phyloP scores from a whole-genome alignment of 805 yeast genomes.

The Cyberlindnera saturnus region DNA sequence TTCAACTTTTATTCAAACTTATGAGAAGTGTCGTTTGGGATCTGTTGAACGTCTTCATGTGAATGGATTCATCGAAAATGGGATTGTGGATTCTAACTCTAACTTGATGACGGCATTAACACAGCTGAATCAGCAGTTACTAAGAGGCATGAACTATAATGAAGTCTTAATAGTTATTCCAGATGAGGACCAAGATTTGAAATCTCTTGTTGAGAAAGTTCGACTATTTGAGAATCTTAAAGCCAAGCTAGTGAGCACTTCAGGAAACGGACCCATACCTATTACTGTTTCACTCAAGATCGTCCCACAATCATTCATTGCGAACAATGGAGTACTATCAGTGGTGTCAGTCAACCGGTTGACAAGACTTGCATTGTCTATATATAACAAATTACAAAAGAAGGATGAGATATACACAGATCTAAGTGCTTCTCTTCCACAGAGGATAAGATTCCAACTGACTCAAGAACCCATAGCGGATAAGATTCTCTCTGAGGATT shows the following conservation, averaged over 20 bases:
- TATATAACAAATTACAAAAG: conserved; percentile 54
- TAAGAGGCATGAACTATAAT: conserved; percentile 2
- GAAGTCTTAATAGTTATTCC: conserved; percentile 17
- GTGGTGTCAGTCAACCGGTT: conserved; percentile 30
- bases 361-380: conserved; percentile 41
- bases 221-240: conserved; percentile 43
- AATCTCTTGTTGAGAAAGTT: conserved; percentile 42
- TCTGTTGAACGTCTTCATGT: conserved; percentile 25
- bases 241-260: conserved; percentile 22
- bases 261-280: conserved; percentile 4
- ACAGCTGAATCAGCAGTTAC: conserved; percentile 2
- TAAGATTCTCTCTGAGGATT: conserved; percentile 52
- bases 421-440: conserved; percentile 37
- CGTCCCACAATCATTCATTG: conserved; percentile 36
- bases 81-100: conserved; percentile 7
- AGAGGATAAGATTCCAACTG: conserved; percentile 37
- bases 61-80: conserved; percentile 20
- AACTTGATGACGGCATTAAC: background rate
- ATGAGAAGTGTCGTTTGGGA: conserved; percentile 46
- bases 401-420: conserved; percentile 29
- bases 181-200: conserved; percentile 22
- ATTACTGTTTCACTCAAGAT: conserved; percentile 27
- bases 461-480: conserved; percentile 29
- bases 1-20: conserved; percentile 35
- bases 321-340: conserved; percentile 28